Base-by-base conservation (phyloP, 2,329 filamentous ascomycete genomes). In the Diaporthe humulicola region DNA sequence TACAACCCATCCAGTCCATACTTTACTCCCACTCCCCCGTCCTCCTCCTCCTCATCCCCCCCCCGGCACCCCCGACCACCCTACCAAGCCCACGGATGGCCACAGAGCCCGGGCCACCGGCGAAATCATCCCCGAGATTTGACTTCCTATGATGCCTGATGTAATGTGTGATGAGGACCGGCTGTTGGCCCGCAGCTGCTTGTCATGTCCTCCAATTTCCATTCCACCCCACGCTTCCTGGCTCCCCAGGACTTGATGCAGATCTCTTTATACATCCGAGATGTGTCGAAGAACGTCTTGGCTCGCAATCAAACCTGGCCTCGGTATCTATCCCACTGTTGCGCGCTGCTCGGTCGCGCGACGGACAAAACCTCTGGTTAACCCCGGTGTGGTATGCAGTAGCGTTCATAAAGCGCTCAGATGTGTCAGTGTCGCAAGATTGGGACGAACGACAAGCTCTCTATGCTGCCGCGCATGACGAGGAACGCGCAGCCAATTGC, bases 131-230 rank as follows among this genome's bases (percentile, higher is more conserved):
- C 64, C 64, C 74, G 56, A 73, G 36, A 61, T 73, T 75, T 54
- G 70, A 69, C 28, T 42, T 45, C 22, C 33, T 61, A 10, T 56
- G 48, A 74, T 73, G 61, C 38, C 30, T 42, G 61, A 38, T 28
- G 70, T 60, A 30, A 67, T 67, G 64, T 38, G 64, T 67, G 64
- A 67, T 67, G 64, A 38, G 64, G 64, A 69, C 45, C 48, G 56
- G 48, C 60, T 42, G 67, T 42, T 66, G 42, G 57, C 38, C 73
- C 66, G 22, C 56, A 48, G 56, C 38, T 66, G 57, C 73, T 40
- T 66, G 57, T 54, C 66, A 64, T 56, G 56, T 71, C 73, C 73
- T 74, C 70, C 57, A 74, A 71, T 61, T 74, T 74, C 56, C 66
- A 72, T 75, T 22, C 50, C 58, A 38, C 60, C 33, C 60, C 28